These are phyloP conservation scores for Petunia hybrid DNA, from an alignment of 305 asterid genomes.

Conservation along the genomic window DNA sequence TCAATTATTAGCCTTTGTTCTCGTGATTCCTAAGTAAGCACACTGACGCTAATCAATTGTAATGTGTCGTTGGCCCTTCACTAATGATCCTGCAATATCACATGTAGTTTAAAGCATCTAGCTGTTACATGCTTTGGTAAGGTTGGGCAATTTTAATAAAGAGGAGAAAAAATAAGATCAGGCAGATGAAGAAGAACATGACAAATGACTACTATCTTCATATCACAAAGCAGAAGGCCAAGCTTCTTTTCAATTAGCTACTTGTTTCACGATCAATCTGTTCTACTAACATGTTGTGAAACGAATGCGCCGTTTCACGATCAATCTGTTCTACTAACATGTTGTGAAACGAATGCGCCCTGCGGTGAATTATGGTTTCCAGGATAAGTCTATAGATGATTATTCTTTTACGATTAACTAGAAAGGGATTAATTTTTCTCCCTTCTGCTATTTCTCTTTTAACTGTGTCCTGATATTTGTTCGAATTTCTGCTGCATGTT, in stretches of 20 bases:
- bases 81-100: background rate
- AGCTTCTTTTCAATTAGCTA: background rate
- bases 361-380: background rate
- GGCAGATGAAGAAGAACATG: background rate
- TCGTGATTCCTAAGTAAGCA: background rate
- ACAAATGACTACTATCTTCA: background rate
- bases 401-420: background rate
- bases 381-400: background rate
- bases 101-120: background rate
- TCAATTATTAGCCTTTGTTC: conserved; percentile 1
- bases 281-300: background rate
- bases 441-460: conserved; percentile 16
- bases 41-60: background rate
- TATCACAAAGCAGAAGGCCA: background rate
- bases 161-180: conserved; percentile 11
- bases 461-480: conserved; percentile 49
- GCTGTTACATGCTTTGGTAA: no score
- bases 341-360: conserved; percentile 3
- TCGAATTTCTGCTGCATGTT: conserved; percentile 34
- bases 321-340: background rate
- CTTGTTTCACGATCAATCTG: background rate
- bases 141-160: background rate
- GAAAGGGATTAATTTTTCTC: background rate
- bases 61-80: background rate
- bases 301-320: no score